Percentiles rank a stretch among this genome's conserved stretches.
phyloP scores from a whole-genome alignment of 2,329 filamentous ascomycete genomes.

The Alternaria sp. region DNA sequence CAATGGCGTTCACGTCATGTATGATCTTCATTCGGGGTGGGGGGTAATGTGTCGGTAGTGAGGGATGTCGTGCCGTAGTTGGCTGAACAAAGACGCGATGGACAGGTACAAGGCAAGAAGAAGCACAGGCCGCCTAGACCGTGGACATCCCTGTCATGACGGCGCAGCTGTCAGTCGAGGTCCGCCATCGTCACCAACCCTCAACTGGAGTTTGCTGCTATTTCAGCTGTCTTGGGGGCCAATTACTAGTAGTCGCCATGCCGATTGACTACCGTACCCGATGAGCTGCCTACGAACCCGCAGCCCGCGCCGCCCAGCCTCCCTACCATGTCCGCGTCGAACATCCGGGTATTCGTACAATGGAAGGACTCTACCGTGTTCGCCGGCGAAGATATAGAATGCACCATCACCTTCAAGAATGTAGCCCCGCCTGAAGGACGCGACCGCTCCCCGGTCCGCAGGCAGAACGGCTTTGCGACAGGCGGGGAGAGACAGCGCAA shows the following conservation, averaged over 20 bases:
- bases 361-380: conserved; percentile 96
- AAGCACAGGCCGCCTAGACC: conserved; percentile 8
- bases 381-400: conserved; percentile 93
- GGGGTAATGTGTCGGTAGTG: too few species aligned
- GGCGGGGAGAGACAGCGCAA: conserved; percentile 49
- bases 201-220: conserved; percentile 6
- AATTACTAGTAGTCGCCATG: conserved; percentile 33
- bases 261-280: conserved; percentile 30
- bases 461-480: conserved; percentile 45
- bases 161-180: conserved; percentile 4
- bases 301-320: conserved; percentile 34
- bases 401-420: conserved; percentile 96
- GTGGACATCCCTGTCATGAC: conserved; percentile 8
- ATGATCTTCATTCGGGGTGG: too few species aligned
- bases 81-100: not conserved
- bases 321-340: conserved; percentile 52
- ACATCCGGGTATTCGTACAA: conserved; percentile 93
- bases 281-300: conserved; percentile 40
- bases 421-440: conserved; percentile 60
- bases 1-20: too few species aligned
- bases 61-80: too few species aligned
- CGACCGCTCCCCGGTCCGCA: conserved; percentile 39
- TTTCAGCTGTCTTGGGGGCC: conserved; percentile 5
- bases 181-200: not conserved
- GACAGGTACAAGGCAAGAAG: not conserved